Base-by-base conservation (phyloP, 2,329 filamentous ascomycete species). In the Leptographium flavum region DNA sequence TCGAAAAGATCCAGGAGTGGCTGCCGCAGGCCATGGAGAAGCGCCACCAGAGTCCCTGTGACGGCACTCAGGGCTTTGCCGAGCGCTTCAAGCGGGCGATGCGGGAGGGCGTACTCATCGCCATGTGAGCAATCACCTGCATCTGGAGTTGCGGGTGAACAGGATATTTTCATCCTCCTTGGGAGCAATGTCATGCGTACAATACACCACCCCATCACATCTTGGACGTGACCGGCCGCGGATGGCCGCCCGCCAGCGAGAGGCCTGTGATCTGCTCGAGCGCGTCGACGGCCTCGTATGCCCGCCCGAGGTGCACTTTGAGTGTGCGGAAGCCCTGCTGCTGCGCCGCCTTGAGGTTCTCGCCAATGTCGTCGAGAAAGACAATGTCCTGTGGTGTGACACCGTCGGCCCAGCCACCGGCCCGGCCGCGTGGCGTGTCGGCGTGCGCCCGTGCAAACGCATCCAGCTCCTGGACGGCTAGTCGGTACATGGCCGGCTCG, bases 321-420 rank as follows among this genome's bases (percentile, higher is more conserved):
- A 96, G 73, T 0, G 90, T 96, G 46, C 71, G 64, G 60, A 96
- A 81, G 0, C 90, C 90, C 21, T 79, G 66, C 41, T 71, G 71
- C 62, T 71, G 83, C 1, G 79, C 92, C 38, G 73, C 81, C 67
- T 88, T 92, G 47, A 96, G 62, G 59, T 98, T 98, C 62, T 88
- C 80, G 2, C 92, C 92, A 59, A 98, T 94, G 55, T 95, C 88
- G 59, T 95, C 92, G 42, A 95, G 63, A 59, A 98, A 98, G 5
- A 94, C 63, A 38, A 95, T 68, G 45, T 95, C 86, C 1, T 66
- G 65, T 0, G 81, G 65, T 46, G 65, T 60, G 9, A 93, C 67
- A 0, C 71, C 66, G 6, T 65, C 62, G 15, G 60, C 61, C 67
- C 71, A 73, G 4, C 69, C 70, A 31, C 62, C 52, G 9, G 50